phyloP scores from a whole-genome alignment of 78 protist genomes.

The Trichosphaerium sp. region DNA sequence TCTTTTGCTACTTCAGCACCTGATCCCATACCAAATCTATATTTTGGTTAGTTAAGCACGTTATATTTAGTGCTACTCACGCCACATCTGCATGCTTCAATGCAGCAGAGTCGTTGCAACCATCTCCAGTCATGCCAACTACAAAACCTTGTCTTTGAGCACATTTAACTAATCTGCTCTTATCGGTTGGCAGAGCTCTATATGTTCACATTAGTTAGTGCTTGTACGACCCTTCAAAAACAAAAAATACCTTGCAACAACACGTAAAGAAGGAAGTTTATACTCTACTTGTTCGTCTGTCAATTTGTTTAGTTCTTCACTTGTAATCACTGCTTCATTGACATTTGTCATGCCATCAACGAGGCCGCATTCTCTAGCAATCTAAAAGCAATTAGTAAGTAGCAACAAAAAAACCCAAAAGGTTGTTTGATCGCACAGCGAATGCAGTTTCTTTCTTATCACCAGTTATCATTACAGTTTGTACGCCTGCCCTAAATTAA shows the following conservation, averaged over 20 bases:
- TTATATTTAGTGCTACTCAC: too few species aligned
- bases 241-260: too few species aligned
- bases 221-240: too few species aligned
- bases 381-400: too few species aligned
- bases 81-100: background rate
- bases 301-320: background rate
- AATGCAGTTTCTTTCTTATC: constrained; percentile 77
- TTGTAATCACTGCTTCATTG: background rate
- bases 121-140: background rate
- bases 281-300: background rate
- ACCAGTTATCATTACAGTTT: constrained; percentile 81
- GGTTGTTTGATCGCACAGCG: too few species aligned
- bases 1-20: background rate
- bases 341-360: constrained; percentile 60
- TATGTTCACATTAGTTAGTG: too few species aligned
- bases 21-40: background rate
- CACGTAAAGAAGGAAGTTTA: background rate
- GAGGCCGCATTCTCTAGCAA: too few species aligned
- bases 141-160: background rate
- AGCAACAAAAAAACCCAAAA: too few species aligned
- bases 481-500: too few species aligned
- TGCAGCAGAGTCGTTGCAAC: background rate
- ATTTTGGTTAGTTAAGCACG: too few species aligned
- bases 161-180: background rate
- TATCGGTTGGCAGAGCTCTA: background rate